Evolutionary conservation across 1,284 basidiomycete genomes (phyloP).

Genomic region (Pseudozyma sp.): DNA sequence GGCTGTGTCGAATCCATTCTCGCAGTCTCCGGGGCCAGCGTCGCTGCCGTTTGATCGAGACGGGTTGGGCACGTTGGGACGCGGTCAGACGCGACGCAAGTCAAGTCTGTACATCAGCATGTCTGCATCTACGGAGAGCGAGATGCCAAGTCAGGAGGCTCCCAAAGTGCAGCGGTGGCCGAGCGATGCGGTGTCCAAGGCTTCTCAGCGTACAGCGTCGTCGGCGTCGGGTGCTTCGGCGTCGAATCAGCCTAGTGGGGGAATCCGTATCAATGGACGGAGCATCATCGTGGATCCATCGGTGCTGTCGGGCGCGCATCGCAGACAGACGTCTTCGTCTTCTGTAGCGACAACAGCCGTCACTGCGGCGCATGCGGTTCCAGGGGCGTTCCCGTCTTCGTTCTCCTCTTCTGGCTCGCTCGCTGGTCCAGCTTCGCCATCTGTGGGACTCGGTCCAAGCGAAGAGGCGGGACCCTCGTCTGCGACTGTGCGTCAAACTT

Average conservation of each 20-base stretch:
- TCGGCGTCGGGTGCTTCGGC: constrained; percentile 23
- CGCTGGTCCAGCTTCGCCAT: constrained; percentile 16
- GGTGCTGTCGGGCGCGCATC: constrained; percentile 9
- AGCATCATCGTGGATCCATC: constrained; percentile 40
- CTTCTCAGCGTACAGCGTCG: constrained; percentile 20
- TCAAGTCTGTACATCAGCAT: constrained; percentile 41
- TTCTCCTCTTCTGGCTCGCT: constrained; percentile 34
- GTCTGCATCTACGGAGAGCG: constrained; percentile 11
- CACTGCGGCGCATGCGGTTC: constrained; percentile 34
- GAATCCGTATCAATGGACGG: constrained; percentile 46
- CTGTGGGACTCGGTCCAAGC: not conserved
- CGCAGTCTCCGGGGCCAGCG: constrained; percentile 49
- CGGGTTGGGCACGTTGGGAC: constrained; percentile 22
- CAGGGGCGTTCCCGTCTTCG: constrained; percentile 43
- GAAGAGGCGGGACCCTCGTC: constrained; percentile 10
- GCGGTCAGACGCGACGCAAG: constrained; percentile 33
- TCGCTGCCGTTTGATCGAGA: constrained; percentile 36
- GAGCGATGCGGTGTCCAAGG: constrained; percentile 15
- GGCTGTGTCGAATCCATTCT: constrained; percentile 47
- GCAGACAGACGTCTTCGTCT: constrained; percentile 30
- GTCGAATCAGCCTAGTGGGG: constrained; percentile 11
- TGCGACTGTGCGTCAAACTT: not conserved
- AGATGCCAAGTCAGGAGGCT: not conserved
- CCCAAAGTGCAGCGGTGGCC: constrained; percentile 44
- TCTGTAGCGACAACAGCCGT: constrained; percentile 24